These are phyloP conservation scores for Daucus carota DNA, from an alignment of 129 eudicot genomes.

Conservation along the genomic window DNA sequence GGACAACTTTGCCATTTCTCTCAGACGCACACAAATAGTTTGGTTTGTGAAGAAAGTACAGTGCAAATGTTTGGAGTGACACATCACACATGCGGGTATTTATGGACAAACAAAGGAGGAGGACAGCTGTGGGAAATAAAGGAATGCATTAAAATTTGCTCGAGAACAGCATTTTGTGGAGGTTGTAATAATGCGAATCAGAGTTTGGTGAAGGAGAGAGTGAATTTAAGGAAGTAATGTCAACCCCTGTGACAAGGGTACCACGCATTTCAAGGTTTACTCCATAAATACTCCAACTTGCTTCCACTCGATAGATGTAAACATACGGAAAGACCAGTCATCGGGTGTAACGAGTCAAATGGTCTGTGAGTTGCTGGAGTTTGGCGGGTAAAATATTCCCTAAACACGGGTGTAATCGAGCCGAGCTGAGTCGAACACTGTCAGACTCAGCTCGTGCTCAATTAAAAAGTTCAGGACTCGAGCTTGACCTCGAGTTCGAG, in stretches of 20 bases:
- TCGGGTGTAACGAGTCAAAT: too few species aligned
- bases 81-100: not conserved
- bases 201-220: not conserved
- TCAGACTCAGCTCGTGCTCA: too few species aligned
- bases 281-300: not conserved
- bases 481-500: too few species aligned
- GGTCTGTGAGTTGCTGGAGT: too few species aligned
- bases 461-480: too few species aligned
- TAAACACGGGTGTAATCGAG: too few species aligned
- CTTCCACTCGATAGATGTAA: too few species aligned
- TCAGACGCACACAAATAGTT: not conserved
- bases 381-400: too few species aligned
- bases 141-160: slow-evolving; percentile 4
- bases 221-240: not conserved
- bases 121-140: slow-evolving; percentile 1
- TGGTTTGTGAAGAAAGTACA: not conserved
- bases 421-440: too few species aligned
- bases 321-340: too few species aligned
- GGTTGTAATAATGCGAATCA: not conserved
- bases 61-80: not conserved
- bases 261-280: not conserved
- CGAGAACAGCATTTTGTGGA: not conserved
- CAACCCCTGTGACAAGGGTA: not conserved
- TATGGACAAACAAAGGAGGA: not conserved
- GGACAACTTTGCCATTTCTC: slow-evolving; percentile 10